A percentile compares a stretch with the other conserved stretches of the same genome.
Evolutionary conservation across 2,329 filamentous ascomycete genomes (phyloP).

Genomic region (Xylariales sp.): DNA sequence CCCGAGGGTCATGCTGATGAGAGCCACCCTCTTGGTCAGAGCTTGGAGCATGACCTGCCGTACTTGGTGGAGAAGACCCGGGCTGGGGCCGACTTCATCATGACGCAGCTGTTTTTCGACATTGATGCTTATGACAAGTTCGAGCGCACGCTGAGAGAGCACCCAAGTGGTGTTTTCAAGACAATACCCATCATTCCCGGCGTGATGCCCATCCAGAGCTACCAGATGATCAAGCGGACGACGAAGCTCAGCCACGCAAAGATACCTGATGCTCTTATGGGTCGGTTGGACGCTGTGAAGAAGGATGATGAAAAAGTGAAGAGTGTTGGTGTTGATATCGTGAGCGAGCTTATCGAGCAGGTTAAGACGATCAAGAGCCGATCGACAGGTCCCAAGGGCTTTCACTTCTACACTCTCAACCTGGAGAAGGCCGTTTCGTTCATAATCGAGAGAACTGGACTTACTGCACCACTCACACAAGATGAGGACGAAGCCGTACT

Average conservation of each 20-base stretch:
- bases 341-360: slow-evolving; percentile 78
- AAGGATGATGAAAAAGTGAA: slow-evolving; percentile 81
- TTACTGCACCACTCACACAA: slow-evolving; percentile 62
- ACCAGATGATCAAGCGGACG: slow-evolving; percentile 89
- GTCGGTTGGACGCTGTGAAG: slow-evolving; percentile 67
- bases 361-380: slow-evolving; percentile 62
- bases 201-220: slow-evolving; percentile 96
- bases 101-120: slow-evolving; percentile 98
- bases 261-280: slow-evolving; percentile 67
- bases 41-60: slow-evolving; percentile 75
- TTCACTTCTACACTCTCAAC: slow-evolving; percentile 97
- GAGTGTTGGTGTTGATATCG: slow-evolving; percentile 72
- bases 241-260: slow-evolving; percentile 91
- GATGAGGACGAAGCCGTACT: slow-evolving; percentile 36
- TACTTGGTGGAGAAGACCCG: slow-evolving; percentile 86
- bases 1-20: slow-evolving; percentile 94
- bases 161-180: slow-evolving; percentile 82
- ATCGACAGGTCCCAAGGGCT: slow-evolving; percentile 64
- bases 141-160: slow-evolving; percentile 70
- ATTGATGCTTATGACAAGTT: slow-evolving; percentile 76
- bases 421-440: slow-evolving; percentile 94
- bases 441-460: slow-evolving; percentile 77
- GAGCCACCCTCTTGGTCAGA: slow-evolving; percentile 68
- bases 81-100: slow-evolving; percentile 94
- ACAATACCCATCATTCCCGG: slow-evolving; percentile 88